These are phyloP conservation scores for Plectosphaerella plurivora DNA, from an alignment of 2,329 filamentous ascomycete species.

Conservation along the genomic window DNA sequence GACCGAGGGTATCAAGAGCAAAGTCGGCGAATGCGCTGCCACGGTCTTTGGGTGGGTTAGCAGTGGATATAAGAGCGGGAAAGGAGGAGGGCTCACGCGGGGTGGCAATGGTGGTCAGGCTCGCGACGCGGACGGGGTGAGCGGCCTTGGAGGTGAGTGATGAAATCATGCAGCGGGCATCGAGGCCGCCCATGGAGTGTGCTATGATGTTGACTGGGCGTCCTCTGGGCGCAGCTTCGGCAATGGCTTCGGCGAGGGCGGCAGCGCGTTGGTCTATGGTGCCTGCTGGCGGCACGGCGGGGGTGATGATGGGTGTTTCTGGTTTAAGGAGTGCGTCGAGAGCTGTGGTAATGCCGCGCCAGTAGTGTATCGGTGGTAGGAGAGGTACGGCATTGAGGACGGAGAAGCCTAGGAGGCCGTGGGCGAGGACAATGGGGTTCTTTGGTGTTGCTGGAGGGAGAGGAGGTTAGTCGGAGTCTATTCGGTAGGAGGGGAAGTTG, in stretches of 20 bases:
- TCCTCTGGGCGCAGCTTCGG: constrained; percentile 33
- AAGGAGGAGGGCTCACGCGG: constrained; percentile 20
- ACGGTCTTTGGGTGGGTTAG: constrained; percentile 24
- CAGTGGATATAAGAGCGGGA: constrained; percentile 11
- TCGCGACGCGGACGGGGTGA: constrained; percentile 39
- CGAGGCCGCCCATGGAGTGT: constrained; percentile 65
- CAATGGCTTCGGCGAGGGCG: constrained; percentile 51
- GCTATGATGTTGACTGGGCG: constrained; percentile 71
- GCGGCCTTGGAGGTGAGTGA: constrained; percentile 45
- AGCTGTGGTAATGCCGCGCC: constrained; percentile 59
- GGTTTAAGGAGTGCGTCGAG: constrained; percentile 46
- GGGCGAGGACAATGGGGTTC: constrained; percentile 60
- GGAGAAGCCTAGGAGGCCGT: constrained; percentile 61
- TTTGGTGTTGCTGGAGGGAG: constrained; percentile 45
- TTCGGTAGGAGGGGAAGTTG: neutral
- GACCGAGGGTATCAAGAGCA: constrained; percentile 37
- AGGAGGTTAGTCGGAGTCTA: neutral
- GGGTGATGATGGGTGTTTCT: constrained; percentile 51
- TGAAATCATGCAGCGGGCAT: constrained; percentile 62
- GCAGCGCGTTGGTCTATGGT: constrained; percentile 58
- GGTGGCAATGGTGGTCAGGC: constrained; percentile 51
- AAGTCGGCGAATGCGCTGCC: constrained; percentile 54
- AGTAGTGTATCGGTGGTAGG: constrained; percentile 57
- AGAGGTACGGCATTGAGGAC: constrained; percentile 45
- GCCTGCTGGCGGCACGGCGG: constrained; percentile 57